Evolutionary conservation across 108 stramenopile genomes (phyloP).

Genomic region (Pseudonitzschia multiseries): DNA sequence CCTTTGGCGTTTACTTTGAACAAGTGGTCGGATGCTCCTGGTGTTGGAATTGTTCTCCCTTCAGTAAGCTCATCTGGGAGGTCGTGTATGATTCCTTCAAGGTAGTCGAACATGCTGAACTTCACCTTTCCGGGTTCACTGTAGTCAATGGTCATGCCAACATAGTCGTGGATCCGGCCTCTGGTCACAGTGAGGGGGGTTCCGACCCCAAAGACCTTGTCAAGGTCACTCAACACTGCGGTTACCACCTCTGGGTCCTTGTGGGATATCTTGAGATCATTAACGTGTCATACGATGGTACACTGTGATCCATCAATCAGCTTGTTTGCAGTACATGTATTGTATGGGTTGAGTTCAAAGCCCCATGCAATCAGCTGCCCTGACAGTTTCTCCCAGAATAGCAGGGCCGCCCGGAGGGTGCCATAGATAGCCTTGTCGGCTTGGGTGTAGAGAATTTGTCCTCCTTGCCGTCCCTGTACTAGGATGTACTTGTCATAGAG

Average conservation of each 20-base stretch:
- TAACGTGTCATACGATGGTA: conserved; percentile 24
- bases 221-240: neutral
- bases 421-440: conserved; percentile 49
- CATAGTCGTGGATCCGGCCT: conserved; percentile 35
- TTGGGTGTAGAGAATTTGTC: conserved; percentile 37
- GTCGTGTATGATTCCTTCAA: too few relatives aligned
- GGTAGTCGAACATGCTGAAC: too few relatives aligned
- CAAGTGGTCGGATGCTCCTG: too few relatives aligned
- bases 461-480: conserved; percentile 14
- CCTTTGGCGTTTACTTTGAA: too few relatives aligned
- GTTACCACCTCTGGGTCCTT: conserved; percentile 20
- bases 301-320: conserved; percentile 14
- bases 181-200: conserved; percentile 13
- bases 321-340: conserved; percentile 54
- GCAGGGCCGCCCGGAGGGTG: conserved; percentile 29
- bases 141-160: conserved; percentile 45
- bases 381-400: conserved; percentile 30
- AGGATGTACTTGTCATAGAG: conserved; percentile 18
- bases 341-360: conserved; percentile 52
- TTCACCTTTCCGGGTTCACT: neutral
- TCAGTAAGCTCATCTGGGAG: too few relatives aligned
- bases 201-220: conserved; percentile 24
- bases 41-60: too few relatives aligned
- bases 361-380: conserved; percentile 31
- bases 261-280: conserved; percentile 43